Evolutionary conservation across 371 early-diverging fungal species (phyloP).

Genomic region (Smittium mucronatum): DNA sequence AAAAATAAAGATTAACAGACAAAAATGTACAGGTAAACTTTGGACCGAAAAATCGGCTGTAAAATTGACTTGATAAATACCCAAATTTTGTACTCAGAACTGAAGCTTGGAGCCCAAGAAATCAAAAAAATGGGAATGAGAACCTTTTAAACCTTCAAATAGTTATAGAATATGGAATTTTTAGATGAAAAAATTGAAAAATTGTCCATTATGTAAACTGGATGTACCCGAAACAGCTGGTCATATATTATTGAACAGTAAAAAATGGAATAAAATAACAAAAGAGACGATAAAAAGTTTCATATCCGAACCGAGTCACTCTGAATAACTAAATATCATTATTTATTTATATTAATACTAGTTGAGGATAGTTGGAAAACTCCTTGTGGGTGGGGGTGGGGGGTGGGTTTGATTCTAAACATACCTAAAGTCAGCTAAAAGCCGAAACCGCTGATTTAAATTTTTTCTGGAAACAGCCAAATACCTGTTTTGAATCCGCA

Average conservation of each 20-base stretch:
- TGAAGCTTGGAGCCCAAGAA: neutral
- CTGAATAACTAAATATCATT: neutral
- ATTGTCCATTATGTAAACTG: neutral
- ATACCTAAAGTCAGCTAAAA: neutral
- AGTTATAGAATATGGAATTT: neutral
- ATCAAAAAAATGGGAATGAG: constrained; percentile 3
- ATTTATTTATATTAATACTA: neutral
- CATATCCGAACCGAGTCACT: neutral
- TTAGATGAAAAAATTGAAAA: neutral
- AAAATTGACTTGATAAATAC: neutral
- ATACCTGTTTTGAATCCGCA: neutral
- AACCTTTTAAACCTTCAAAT: neutral
- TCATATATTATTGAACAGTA: constrained; percentile 3
- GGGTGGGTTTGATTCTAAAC: neutral
- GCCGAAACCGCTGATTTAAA: neutral
- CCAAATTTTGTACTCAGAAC: neutral
- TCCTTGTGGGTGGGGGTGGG: constrained; percentile 2
- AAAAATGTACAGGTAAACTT: neutral
- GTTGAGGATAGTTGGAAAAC: constrained; percentile 1
- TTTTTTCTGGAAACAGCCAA: neutral
- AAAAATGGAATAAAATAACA: neutral
- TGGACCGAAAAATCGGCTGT: neutral
- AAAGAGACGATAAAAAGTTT: neutral
- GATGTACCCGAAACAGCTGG: neutral
- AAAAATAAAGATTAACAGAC: neutral